Evolutionary conservation across 768 basidiomycete genomes (phyloP), one percentile per base, ranked within the genome.

Genomic region (Pholiota conissans): DNA sequence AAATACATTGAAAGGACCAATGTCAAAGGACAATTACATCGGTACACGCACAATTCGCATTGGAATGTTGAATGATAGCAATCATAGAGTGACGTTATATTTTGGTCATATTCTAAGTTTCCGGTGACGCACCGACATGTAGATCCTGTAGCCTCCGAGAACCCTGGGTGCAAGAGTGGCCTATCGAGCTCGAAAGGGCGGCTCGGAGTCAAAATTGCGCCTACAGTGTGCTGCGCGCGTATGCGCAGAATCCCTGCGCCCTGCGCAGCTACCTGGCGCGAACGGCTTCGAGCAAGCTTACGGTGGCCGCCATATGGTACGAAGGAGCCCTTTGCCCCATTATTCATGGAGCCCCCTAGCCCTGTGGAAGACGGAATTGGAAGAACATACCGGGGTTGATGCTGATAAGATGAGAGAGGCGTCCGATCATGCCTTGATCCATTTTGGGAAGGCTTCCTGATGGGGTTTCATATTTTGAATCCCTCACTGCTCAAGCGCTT

Each of bases 401-500:
- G 35, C 27, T 37, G 51, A 37, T 26, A 40, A 52, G 51, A 52
- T 52, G 26, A 32, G 13, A 32, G 30, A 32, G 30, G 13, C 7
- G 40, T 32, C 59, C 50, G 45, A 51, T 52, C 51, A 60, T 49
- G 47, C 32, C 39, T 47, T 27, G 35, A 54, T 20, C 27, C 56
- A 24, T 11, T 45, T 45, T 11, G 42, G 42, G 53, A 45, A 30
- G n/a, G 29, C 53, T 64, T 64, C 61, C 61, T 49, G 48, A 66
- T 64, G 59, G 32, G 52, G 63, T 61, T 34, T 62, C 53, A 61
- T 52, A 59, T 58, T 60, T 61, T 61, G 30, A 48, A 22, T 35
- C 35, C 24, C 48, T 32, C 26, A 47, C 52, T 49, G 18, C 45
- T 45, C 42, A 54, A 46, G 53, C 53, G 40, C 46, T 55, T 28